phyloP scores from a whole-genome alignment of 2,329 filamentous ascomycete genomes.

The Exophiala calicioides region DNA sequence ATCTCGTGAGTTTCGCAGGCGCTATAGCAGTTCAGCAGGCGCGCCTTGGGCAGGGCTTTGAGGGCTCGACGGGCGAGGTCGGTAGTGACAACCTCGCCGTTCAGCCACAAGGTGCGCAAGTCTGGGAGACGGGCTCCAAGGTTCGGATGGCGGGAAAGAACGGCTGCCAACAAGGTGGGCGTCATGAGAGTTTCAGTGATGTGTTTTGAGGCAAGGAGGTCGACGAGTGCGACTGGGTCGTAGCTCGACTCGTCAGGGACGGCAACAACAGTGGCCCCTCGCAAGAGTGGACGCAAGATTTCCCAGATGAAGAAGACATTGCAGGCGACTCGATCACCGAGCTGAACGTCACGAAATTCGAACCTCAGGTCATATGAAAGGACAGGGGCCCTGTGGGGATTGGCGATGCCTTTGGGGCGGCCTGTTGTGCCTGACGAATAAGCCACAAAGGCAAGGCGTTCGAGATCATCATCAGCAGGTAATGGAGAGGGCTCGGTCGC shows the following conservation, averaged over 20 bases:
- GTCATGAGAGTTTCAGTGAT: constrained; percentile 84
- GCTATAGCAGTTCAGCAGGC: constrained; percentile 77
- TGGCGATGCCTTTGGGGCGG: constrained; percentile 79
- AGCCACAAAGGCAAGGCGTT: constrained; percentile 75
- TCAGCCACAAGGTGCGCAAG: constrained; percentile 73
- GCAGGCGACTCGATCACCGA: constrained; percentile 78
- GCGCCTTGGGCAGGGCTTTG: constrained; percentile 66
- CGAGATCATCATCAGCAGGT: constrained; percentile 67
- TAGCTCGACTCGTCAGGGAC: constrained; percentile 77
- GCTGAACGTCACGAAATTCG: constrained; percentile 65
- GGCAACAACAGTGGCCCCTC: constrained; percentile 73
- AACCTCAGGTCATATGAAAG: constrained; percentile 75
- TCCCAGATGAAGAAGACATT: constrained; percentile 90
- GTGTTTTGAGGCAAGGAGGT: constrained; percentile 64
- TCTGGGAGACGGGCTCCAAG: constrained; percentile 65
- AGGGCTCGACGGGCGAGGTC: constrained; percentile 71
- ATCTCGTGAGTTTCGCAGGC: constrained; percentile 81
- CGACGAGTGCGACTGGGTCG: constrained; percentile 72
- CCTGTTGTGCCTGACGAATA: constrained; percentile 79
- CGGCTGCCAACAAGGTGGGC: constrained; percentile 73
- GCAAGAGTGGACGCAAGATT: constrained; percentile 72
- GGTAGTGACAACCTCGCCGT: constrained; percentile 79
- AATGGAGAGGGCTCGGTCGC: constrained; percentile 51
- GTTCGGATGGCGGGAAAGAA: constrained; percentile 68
- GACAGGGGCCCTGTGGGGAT: constrained; percentile 72